Conservation (phyloP, 805 yeast genomes). For the Clavispora asparagi region DNA sequence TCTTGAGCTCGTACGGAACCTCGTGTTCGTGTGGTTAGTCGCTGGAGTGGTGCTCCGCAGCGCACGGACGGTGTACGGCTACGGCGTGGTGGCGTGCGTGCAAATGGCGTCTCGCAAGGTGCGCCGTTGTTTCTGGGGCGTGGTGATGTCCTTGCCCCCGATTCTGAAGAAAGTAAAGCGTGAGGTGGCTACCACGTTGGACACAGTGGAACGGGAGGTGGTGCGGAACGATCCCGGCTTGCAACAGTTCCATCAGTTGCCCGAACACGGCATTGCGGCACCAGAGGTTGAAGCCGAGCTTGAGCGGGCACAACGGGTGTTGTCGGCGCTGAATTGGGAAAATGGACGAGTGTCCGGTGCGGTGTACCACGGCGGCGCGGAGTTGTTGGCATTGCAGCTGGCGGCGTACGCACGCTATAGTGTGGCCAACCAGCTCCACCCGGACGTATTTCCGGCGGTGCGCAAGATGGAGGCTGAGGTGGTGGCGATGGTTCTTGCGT, state of each 20-base stretch:
- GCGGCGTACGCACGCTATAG: conserved; percentile 70
- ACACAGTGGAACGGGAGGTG: conserved; percentile 50
- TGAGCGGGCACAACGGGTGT: conserved; percentile 34
- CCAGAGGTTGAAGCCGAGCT: conserved; percentile 46
- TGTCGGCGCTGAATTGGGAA: conserved; percentile 77
- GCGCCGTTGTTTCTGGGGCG: conserved; percentile 6
- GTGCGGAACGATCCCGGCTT: conserved; percentile 49
- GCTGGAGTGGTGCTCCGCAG: background rate
- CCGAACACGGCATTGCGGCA: conserved; percentile 52
- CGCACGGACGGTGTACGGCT: conserved; percentile 11
- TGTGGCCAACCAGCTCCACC: conserved; percentile 92
- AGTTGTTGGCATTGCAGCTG: conserved; percentile 67
- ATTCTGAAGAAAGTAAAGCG: conserved; percentile 51
- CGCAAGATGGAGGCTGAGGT: conserved; percentile 96
- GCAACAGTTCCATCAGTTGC: conserved; percentile 47
- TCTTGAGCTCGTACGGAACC: background rate
- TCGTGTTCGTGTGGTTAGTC: background rate
- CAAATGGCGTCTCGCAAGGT: background rate
- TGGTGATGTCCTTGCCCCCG: conserved; percentile 41
- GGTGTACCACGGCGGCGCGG: conserved; percentile 92
- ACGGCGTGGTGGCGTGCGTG: conserved; percentile 12
- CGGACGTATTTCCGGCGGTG: conserved; percentile 94
- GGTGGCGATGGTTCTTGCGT: conserved; percentile 78
- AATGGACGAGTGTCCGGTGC: conserved; percentile 90
- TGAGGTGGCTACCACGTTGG: conserved; percentile 49